Evolutionary conservation across 805 yeast genomes (phyloP).

Genomic region (Sugiyamaella mastotermitis): DNA sequence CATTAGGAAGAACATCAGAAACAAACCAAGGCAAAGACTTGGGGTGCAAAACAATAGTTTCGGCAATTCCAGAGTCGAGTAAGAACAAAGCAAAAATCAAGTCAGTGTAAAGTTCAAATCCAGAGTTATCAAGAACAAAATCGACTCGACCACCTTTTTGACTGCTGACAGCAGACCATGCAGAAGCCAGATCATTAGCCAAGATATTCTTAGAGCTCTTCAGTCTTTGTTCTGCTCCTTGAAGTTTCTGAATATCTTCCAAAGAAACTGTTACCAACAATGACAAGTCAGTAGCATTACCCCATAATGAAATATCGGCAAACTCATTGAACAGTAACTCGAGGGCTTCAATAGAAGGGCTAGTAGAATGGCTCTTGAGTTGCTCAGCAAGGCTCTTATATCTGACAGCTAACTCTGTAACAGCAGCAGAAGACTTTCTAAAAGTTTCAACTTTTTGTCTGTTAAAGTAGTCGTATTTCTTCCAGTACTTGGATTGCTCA

Average conservation of each 20-base stretch:
- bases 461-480: constrained; percentile 66
- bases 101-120: constrained; percentile 92
- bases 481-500: constrained; percentile 36
- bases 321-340: constrained; percentile 73
- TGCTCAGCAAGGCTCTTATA: constrained; percentile 38
- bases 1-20: constrained; percentile 87
- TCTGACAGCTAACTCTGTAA: constrained; percentile 70
- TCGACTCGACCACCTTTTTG: constrained; percentile 51
- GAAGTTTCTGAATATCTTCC: constrained; percentile 85
- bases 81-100: constrained; percentile 57
- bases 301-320: constrained; percentile 89
- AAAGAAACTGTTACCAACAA: constrained; percentile 62
- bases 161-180: constrained; percentile 43
- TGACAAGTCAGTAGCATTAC: constrained; percentile 94
- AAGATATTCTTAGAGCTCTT: constrained; percentile 74
- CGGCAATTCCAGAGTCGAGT: constrained; percentile 62
- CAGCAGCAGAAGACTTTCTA: constrained; percentile 67
- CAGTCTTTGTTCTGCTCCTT: constrained; percentile 82
- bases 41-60: constrained; percentile 71
- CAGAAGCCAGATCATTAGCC: constrained; percentile 62
- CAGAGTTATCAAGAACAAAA: constrained; percentile 86
- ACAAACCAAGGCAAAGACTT: constrained; percentile 97
- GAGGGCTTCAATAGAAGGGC: constrained; percentile 23
- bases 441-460: constrained; percentile 69
- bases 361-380: constrained; percentile 12